Evolutionary conservation across 2,329 filamentous ascomycete species (phyloP).

Genomic region (Fusarium nodosum): DNA sequence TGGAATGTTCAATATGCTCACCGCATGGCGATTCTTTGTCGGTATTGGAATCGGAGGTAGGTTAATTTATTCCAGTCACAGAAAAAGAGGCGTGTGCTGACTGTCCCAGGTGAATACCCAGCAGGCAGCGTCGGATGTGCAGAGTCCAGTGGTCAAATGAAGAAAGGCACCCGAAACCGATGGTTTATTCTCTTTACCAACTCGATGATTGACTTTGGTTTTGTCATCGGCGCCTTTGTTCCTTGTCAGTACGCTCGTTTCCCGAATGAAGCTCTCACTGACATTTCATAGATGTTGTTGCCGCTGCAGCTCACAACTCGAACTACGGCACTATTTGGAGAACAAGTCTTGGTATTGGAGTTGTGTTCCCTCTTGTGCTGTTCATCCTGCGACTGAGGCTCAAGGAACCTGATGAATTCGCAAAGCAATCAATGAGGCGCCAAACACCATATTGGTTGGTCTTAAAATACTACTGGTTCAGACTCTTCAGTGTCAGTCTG

Average conservation of each 20-base stretch:
- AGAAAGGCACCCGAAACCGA: constrained; percentile 82
- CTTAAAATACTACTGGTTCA: constrained; percentile 78
- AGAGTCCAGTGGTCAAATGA: constrained; percentile 86
- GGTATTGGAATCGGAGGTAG: constrained; percentile 82
- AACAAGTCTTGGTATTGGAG: constrained; percentile 81
- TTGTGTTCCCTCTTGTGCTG: constrained; percentile 80
- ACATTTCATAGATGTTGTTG: constrained; percentile 59
- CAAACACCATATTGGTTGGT: constrained; percentile 69
- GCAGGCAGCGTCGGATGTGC: constrained; percentile 87
- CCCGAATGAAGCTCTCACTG: accelerated
- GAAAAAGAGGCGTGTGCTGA: background rate
- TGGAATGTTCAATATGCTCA: constrained; percentile 81
- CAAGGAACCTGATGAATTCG: constrained; percentile 83
- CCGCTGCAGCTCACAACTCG: constrained; percentile 67
- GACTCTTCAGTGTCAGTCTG: constrained; percentile 76
- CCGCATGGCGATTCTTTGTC: constrained; percentile 87
- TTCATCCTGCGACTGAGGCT: constrained; percentile 79
- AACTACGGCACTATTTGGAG: constrained; percentile 85
- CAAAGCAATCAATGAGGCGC: constrained; percentile 75
- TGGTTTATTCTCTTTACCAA: constrained; percentile 96
- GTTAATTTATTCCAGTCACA: background rate
- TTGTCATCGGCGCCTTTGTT: constrained; percentile 83
- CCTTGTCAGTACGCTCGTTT: constrained; percentile 61
- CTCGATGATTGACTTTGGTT: constrained; percentile 86
- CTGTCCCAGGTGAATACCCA: constrained; percentile 72